Percentiles rank a stretch among this genome's conserved stretches.
Conservation (phyloP, 2,329 filamentous ascomycete genomes). For the Exophiala phaeomuriformis region DNA sequence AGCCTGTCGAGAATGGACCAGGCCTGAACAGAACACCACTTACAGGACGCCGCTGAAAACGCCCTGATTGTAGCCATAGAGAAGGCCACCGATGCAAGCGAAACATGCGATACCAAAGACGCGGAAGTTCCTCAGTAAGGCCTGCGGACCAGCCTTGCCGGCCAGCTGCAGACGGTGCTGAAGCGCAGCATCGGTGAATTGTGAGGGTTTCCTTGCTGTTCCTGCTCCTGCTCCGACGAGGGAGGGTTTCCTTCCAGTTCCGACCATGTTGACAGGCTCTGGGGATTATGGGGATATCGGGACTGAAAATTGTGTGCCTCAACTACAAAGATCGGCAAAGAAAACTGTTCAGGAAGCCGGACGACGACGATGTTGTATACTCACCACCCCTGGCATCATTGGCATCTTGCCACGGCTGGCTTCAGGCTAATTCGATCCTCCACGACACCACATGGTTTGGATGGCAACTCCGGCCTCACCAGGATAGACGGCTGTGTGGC, state of each 20-base stretch:
- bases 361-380: background rate
- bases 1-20: no score
- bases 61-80: slow-evolving; percentile 69
- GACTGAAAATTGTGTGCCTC: no score
- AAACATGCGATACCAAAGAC: slow-evolving; percentile 52
- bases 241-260: slow-evolving; percentile 8
- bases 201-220: slow-evolving; percentile 9
- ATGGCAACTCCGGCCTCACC: background rate
- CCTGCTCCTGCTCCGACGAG: background rate
- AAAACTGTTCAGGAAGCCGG: background rate
- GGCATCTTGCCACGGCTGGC: background rate
- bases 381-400: background rate
- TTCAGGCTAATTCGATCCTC: background rate
- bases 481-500: background rate
- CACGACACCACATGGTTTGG: background rate
- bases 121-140: slow-evolving; percentile 47
- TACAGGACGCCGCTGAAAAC: slow-evolving; percentile 64
- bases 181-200: slow-evolving; percentile 24
- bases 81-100: slow-evolving; percentile 45
- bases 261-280: background rate
- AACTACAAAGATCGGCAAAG: no score
- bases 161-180: slow-evolving; percentile 33
- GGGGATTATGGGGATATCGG: no score
- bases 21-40: slow-evolving; percentile 39
- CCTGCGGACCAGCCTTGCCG: slow-evolving; percentile 40